Evolutionary conservation across 768 basidiomycete genomes (phyloP), one percentile per base, ranked within the genome.

Genomic region (Tubosaeta sp.): DNA sequence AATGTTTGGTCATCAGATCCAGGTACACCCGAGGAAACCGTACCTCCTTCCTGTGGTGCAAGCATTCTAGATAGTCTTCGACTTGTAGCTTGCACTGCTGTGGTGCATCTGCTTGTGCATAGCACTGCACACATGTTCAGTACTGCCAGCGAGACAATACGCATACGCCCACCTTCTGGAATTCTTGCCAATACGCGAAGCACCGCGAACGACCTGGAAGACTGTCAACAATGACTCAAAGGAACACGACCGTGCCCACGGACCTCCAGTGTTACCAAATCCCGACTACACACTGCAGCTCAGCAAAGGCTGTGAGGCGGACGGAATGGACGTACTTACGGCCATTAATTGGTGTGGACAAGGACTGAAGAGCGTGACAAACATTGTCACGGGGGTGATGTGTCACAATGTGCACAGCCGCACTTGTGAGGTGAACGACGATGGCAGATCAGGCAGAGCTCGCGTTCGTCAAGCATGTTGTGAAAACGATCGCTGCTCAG

Each of bases 121-220:
- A 97, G 72, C 94, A 97, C 90, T 95, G 54, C 22, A 53, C n/a
- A 10, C 43, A 7, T 16, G 16, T 10, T 64, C 37, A 59, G 33
- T 34, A 44, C 46, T 26, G 58, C 48, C 50, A 44, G 22, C 37
- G 29, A 32, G 41, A 14, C 25, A 2, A 43, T 34, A 11, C n/a
- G 25, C 2, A 4, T 17, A 16, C 4, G 43, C 53, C 49, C 49
- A 86, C 88, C 65, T 85, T 87, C 59, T 83, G 77, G 72, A 91
- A 88, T 69, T 94, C 90, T 64, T 94, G 92, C 92, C 93, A 95
- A 73, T 86, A 91, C 12, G 82, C 76, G 70, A 94, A 94, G 72
- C 94, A 97, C 63, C 90, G 80, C 55, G 89, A 83, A 58, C 83
- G 83, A 60, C 91, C 91, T 93, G 56, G 41, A 33, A 45, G 41